Evolutionary conservation across 257 asterid species (phyloP).

Genomic region (Nicotiana otophora): DNA sequence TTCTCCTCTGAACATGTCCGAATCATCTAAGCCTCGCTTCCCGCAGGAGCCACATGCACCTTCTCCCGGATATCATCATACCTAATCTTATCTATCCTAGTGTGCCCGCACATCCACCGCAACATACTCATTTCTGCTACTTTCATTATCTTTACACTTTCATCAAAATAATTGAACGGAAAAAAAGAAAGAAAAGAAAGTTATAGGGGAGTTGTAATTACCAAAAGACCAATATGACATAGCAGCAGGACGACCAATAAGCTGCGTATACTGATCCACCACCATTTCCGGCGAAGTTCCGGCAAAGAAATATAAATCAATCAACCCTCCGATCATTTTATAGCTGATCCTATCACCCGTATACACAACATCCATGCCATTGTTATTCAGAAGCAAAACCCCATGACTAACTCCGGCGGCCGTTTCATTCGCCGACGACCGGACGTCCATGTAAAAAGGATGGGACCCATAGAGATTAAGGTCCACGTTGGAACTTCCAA

Average conservation of each 20-base stretch:
- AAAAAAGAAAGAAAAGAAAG: neutral
- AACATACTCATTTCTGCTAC: no score
- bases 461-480: constrained; percentile 78
- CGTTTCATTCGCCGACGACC: constrained; percentile 35
- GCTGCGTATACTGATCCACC: constrained; percentile 71
- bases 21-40: no score
- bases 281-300: constrained; percentile 79
- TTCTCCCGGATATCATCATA: no score
- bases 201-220: constrained; percentile 8
- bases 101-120: no score
- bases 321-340: constrained; percentile 71
- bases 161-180: no score
- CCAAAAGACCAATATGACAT: constrained; percentile 98
- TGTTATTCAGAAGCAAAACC: constrained; percentile 68
- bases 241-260: constrained; percentile 84
- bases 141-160: no score
- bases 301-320: constrained; percentile 68
- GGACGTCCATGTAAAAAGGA: constrained; percentile 78
- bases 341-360: constrained; percentile 68
- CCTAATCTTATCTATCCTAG: no score
- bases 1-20: no score
- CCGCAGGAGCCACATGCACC: no score
- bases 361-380: constrained; percentile 79
- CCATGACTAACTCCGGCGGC: constrained; percentile 57
- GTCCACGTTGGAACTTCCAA: constrained; percentile 43